Base-by-base conservation (phyloP, 2,329 filamentous ascomycete genomes). In the Microdochium bolleyi region DNA sequence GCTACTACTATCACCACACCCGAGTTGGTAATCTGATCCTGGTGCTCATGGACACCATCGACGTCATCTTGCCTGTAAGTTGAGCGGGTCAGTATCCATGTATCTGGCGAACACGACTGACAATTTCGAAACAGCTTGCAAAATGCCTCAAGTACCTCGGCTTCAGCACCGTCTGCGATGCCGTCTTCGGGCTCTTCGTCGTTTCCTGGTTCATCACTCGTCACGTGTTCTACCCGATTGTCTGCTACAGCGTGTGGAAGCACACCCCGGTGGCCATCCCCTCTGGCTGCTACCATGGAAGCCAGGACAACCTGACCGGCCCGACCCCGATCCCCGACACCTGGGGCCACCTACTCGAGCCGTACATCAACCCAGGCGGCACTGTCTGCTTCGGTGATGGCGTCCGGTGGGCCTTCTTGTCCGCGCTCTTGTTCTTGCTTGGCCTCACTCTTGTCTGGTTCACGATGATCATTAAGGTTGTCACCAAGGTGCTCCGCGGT, bases 121-220 rank as follows among this genome's bases (percentile, higher is more conserved):
- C 38, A 49, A 51, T 52, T 54, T 49, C 37, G 50, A 22, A 32
- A 41, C 56, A 95, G 90, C 74, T 84, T 27, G 94, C 94, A 60
- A 99, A 99, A 71, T 89, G 92, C 62, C 82, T 97, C 60, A 96
- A 96, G 69, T 99, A 97, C 67, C 74, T 91, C 51, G 87, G 87
- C 56, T 90, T 81, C 69, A 82, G 83, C 56, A 85, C 73, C 3
- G 71, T 85, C 52, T 96, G 92, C 74, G 94, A 97, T 65, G 71
- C 85, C 56, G 82, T 84, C 50, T 97, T 97, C 64, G 92, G 84
- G 37, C 66, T 92, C 24, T 96, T 97, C 71, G 87, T 97, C 71
- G 62, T 89, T 16, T 82, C 83, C 51, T 99, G 94, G 94, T 78
- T 96, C 57, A 65, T 88, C 51, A 82, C 87, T 25, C 88, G 94